A percentile compares a stretch with the other conserved stretches of the same genome.
phyloP scores from a whole-genome alignment of 1,284 basidiomycete genomes.

The Ganoderma resinaceum region DNA sequence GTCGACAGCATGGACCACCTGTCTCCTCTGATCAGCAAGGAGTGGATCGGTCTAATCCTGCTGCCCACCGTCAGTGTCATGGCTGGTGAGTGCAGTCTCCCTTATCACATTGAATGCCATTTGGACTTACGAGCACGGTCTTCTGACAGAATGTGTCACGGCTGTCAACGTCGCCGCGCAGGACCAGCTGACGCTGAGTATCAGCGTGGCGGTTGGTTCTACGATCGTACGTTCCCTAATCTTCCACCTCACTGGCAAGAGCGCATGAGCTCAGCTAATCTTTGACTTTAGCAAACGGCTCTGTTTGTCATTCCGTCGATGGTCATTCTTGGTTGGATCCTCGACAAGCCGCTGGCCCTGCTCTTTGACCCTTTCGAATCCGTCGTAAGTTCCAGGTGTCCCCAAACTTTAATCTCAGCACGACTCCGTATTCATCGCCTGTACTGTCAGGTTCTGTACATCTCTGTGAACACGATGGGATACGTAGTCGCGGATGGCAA shows the following conservation, averaged over 20 bases:
- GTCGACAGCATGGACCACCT: constrained; percentile 80
- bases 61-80: constrained; percentile 87
- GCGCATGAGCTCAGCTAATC: not conserved
- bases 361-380: constrained; percentile 87
- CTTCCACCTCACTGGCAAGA: not conserved
- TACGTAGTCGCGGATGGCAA: constrained; percentile 85
- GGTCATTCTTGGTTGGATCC: constrained; percentile 70
- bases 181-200: constrained; percentile 74
- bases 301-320: constrained; percentile 87
- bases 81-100: constrained; percentile 54
- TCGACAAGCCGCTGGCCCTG: constrained; percentile 73
- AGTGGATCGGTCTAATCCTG: constrained; percentile 87
- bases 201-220: constrained; percentile 89
- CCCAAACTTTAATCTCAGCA: not conserved
- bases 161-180: constrained; percentile 87
- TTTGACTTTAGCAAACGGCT: constrained; percentile 79
- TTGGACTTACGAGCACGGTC: not conserved
- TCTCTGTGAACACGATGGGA: constrained; percentile 77
- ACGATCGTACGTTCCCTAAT: constrained; percentile 69
- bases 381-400: constrained; percentile 44
- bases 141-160: constrained; percentile 66
- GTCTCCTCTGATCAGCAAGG: constrained; percentile 68
- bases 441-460: constrained; percentile 42
- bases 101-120: not conserved
- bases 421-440: not conserved